phyloP scores from a whole-genome alignment of 257 asterid species.

The Solanum pennellii region DNA sequence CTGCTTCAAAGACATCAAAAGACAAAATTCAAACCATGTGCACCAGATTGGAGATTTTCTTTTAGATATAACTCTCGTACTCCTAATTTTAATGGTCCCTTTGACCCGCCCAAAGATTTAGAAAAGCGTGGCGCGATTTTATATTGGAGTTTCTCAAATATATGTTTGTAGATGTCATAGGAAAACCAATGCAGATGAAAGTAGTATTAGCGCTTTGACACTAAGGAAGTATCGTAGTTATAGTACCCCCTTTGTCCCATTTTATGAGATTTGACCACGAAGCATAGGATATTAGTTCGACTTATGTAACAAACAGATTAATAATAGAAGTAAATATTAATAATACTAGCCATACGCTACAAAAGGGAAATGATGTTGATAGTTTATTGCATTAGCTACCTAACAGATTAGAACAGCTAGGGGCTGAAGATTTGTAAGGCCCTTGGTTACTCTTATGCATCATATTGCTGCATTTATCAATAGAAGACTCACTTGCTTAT shows the following conservation, averaged over 20 bases:
- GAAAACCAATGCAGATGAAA: not conserved
- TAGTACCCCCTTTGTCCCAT: not conserved
- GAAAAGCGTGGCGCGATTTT: not conserved
- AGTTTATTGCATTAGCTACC: not conserved
- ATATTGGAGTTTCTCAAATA: not conserved
- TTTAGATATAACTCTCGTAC: not conserved
- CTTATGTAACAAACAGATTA: not conserved
- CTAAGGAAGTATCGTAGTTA: not conserved
- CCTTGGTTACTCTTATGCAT: not conserved
- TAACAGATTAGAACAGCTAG: not conserved
- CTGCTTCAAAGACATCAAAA: not conserved
- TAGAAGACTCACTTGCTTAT: not conserved
- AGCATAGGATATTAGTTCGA: not conserved
- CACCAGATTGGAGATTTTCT: not conserved
- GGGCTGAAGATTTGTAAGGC: not conserved
- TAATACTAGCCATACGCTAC: not conserved
- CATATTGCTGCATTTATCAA: not conserved
- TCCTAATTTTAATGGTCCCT: not conserved
- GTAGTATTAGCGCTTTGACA: not conserved
- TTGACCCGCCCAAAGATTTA: not conserved
- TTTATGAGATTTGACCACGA: not conserved
- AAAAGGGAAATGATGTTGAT: not conserved
- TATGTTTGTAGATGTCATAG: not conserved
- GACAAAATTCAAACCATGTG: not conserved
- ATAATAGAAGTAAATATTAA: not conserved